These are phyloP conservation scores for Rosa persica DNA, from an alignment of 306 rosid genomes.

Conservation along the genomic window DNA sequence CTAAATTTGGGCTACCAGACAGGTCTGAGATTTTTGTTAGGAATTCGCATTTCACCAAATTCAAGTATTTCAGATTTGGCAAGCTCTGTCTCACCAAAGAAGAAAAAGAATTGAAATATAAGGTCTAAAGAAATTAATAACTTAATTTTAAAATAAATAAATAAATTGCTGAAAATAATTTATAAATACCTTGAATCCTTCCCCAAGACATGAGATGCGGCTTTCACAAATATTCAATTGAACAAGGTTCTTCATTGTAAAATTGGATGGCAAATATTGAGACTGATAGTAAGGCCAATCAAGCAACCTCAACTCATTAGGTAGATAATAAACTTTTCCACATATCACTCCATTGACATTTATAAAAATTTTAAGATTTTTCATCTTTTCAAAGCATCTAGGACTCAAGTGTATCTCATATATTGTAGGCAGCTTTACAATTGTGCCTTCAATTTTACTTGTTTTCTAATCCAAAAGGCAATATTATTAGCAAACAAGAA, in stretches of 20 bases:
- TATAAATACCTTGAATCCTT: constrained; percentile 18
- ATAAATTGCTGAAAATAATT: background rate
- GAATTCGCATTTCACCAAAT: background rate
- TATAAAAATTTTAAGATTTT: constrained; percentile 28
- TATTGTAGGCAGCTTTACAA: background rate
- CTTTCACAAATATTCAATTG: constrained; percentile 28
- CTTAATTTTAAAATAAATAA: no score
- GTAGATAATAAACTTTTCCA: constrained; percentile 22
- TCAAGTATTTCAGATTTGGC: background rate
- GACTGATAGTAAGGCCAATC: constrained; percentile 38
- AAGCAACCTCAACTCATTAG: constrained; percentile 38
- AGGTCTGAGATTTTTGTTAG: background rate
- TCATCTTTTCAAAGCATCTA: constrained; percentile 26
- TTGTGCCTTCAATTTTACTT: background rate
- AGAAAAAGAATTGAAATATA: background rate
- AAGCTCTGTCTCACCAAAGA: background rate
- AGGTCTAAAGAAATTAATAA: background rate
- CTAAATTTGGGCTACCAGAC: background rate
- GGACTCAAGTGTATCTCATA: constrained; percentile 21
- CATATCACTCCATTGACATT: constrained; percentile 24
- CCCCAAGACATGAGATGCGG: constrained; percentile 15
- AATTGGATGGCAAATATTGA: constrained; percentile 29
- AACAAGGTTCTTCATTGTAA: constrained; percentile 35
- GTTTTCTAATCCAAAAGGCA: background rate
- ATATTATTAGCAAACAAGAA: constrained; percentile 24